Percentiles rank a stretch among this genome's conserved stretches.
These are phyloP conservation scores for Candida orba DNA, from an alignment of 805 yeast species.

Conservation along the genomic window DNA sequence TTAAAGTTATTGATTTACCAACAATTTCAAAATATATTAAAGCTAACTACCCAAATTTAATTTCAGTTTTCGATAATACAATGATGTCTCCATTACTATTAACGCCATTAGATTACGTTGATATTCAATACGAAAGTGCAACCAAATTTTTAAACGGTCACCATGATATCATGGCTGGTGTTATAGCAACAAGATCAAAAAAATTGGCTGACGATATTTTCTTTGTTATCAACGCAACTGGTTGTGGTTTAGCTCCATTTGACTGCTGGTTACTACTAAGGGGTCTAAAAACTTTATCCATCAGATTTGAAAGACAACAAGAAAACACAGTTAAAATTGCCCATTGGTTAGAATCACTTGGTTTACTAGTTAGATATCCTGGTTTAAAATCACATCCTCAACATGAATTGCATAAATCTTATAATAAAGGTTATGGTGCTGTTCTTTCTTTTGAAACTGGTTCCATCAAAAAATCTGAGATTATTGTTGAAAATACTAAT, in stretches of 20 bases:
- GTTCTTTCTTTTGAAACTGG: constrained; percentile 90
- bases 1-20: constrained; percentile 77
- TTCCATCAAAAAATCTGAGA: constrained; percentile 52
- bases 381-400: constrained; percentile 81
- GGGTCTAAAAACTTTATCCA: constrained; percentile 82
- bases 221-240: constrained; percentile 81
- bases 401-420: constrained; percentile 67
- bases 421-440: constrained; percentile 82
- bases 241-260: constrained; percentile 87
- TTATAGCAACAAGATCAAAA: constrained; percentile 60
- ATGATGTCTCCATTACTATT: constrained; percentile 91
- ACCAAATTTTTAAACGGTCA: constrained; percentile 92
- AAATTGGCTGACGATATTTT: constrained; percentile 62
- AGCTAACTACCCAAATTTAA: constrained; percentile 52
- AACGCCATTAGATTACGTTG: constrained; percentile 80
- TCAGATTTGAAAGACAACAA: constrained; percentile 85
- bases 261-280: constrained; percentile 86
- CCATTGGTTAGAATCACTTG: constrained; percentile 55
- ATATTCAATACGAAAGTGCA: constrained; percentile 89
- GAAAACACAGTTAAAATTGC: constrained; percentile 72
- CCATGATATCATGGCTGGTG: constrained; percentile 96
- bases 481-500: constrained; percentile 66
- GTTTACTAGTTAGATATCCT: constrained; percentile 72
- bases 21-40: constrained; percentile 63
- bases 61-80: constrained; percentile 87